These are phyloP conservation scores for Citrus unshiu DNA, from an alignment of 345 rosid species.

Conservation along the genomic window DNA sequence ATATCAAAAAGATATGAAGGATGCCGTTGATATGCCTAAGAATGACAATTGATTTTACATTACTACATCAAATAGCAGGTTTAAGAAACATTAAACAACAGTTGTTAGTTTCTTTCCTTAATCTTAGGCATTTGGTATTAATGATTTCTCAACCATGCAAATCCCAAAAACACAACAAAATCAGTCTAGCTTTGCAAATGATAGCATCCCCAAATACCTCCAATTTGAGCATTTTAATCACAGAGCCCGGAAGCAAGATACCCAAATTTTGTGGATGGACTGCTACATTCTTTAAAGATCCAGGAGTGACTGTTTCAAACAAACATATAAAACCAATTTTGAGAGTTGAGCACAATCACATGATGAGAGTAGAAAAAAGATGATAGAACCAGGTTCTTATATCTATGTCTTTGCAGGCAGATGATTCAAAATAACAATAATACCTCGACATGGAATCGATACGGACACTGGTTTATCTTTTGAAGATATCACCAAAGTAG, in stretches of 20 bases:
- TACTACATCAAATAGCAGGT: background rate
- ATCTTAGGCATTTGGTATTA: background rate
- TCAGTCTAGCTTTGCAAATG: background rate
- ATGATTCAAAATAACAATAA: background rate
- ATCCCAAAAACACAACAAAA: background rate
- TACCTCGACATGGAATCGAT: slow-evolving; percentile 58
- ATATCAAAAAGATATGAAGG: background rate
- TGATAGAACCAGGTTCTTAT: background rate
- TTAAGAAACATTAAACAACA: background rate
- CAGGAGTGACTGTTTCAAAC: slow-evolving; percentile 49
- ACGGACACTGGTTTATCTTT: slow-evolving; percentile 25
- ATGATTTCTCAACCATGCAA: background rate
- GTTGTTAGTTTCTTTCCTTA: background rate
- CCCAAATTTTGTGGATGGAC: slow-evolving; percentile 22
- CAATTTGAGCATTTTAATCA: slow-evolving; percentile 38
- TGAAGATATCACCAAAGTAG: slow-evolving; percentile 39
- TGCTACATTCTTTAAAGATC: slow-evolving; percentile 27
- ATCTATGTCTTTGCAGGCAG: background rate
- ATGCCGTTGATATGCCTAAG: background rate
- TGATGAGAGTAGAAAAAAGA: background rate
- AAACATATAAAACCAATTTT: background rate
- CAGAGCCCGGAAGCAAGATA: slow-evolving; percentile 43
- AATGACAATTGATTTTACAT: background rate
- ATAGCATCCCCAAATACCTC: slow-evolving; percentile 42
- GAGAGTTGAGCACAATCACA: background rate